phyloP scores from a whole-genome alignment of 2,329 filamentous ascomycete genomes.

The Fusarium avenaceum region DNA sequence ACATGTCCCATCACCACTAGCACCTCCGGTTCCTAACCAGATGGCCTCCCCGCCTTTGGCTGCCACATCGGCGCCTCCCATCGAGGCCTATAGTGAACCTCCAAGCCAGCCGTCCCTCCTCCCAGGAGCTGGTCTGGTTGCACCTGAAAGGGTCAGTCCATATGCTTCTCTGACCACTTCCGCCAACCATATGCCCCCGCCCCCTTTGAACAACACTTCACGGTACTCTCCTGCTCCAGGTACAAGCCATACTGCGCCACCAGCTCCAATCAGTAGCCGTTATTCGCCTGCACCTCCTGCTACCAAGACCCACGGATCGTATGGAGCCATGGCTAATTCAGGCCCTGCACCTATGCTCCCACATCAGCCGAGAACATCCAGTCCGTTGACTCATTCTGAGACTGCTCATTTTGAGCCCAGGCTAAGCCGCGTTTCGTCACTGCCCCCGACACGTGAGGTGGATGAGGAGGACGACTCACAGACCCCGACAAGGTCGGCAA shows the following conservation, averaged over 20 bases:
- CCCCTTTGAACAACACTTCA: conserved; percentile 54
- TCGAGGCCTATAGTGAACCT: conserved; percentile 26
- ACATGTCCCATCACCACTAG: conserved; percentile 48
- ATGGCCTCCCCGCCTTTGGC: conserved; percentile 40
- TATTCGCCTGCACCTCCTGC: conserved; percentile 66
- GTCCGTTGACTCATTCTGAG: conserved; percentile 75
- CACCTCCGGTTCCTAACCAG: conserved; percentile 39
- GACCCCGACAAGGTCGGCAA: conserved; percentile 46
- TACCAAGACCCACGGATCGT: conserved; percentile 60
- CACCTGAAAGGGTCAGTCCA: conserved; percentile 66
- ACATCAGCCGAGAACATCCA: conserved; percentile 75
- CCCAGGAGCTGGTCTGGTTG: conserved; percentile 60
- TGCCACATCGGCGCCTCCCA: conserved; percentile 18
- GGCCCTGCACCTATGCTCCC: conserved; percentile 63
- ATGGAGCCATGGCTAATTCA: conserved; percentile 52
- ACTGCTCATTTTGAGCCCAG: conserved; percentile 69
- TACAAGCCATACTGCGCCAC: conserved; percentile 50
- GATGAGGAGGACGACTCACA: conserved; percentile 67
- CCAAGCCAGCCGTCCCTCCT: conserved; percentile 23
- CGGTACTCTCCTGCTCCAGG: conserved; percentile 73
- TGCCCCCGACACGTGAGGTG: conserved; percentile 73
- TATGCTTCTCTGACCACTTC: conserved; percentile 64
- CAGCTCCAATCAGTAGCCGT: conserved; percentile 60
- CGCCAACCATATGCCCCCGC: conserved; percentile 50
- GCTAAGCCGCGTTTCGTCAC: conserved; percentile 67